These are phyloP conservation scores for Smittium mucronatum DNA, from an alignment of 371 early-diverging fungal species.

Conservation along the genomic window DNA sequence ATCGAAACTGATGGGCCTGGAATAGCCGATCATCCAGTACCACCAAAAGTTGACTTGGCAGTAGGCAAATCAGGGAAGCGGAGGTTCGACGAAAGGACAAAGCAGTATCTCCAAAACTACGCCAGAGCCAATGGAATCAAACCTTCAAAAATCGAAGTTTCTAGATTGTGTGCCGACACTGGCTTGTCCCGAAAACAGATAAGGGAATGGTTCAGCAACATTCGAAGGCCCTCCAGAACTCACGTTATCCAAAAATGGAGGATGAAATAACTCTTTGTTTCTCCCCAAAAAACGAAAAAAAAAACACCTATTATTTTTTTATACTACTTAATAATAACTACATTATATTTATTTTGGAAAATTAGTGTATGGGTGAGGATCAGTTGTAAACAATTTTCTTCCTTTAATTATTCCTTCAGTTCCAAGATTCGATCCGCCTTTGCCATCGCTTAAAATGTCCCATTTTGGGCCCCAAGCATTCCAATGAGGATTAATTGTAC, in stretches of 20 bases:
- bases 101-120: not conserved
- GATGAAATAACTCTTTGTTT: not conserved
- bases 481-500: no score
- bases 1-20: not conserved
- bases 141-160: not conserved
- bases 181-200: not conserved
- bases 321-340: not conserved
- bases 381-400: not conserved
- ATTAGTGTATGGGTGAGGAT: not conserved
- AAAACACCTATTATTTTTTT: not conserved
- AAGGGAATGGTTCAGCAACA: not conserved
- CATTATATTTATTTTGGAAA: not conserved
- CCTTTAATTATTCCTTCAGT: not conserved
- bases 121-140: not conserved
- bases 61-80: not conserved
- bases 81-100: not conserved
- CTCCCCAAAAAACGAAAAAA: no score
- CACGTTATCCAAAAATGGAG: not conserved
- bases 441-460: not conserved
- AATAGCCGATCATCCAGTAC: not conserved
- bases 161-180: not conserved
- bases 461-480: not conserved
- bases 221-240: not conserved
- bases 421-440: not conserved
- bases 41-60: not conserved